Base-by-base conservation (phyloP, 352 stramenopile genomes). In the Thalassiosira oceanica region DNA sequence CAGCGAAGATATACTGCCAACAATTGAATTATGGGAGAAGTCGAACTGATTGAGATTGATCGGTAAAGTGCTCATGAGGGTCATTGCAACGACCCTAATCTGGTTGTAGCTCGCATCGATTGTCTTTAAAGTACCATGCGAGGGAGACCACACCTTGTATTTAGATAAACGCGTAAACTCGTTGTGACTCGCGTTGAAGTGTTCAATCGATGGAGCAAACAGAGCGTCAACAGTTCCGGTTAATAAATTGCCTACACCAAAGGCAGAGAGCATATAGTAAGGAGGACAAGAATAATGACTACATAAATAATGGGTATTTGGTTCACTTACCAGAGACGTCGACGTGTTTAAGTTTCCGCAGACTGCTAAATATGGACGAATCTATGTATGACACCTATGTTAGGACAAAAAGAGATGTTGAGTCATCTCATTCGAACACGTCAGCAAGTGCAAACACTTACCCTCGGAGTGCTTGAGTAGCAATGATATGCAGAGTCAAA, bases 121-220 rank as follows among this genome's bases (percentile, higher is more conserved):
- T 26, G 41, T 45, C 36, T 46, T 16, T 11, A 72, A 27, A 13
- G 61, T 58, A 31, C 29, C 23, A 27, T 64, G 44, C 3, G 61
- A 36, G 13, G 3, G 2, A 29, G 51, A 52, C 23, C 57, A 58
- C 29, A 16, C n/a, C 16, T 64, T 72, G 29, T 48, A 60, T 13
- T 21, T 42, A 0, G 16, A 13, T 4, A 57, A 10, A 11, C 18
- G 55, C 2, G 33, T 54, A 23, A 67, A 74, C 0, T 54, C 20
- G 33, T 74, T 74, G 54, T 66, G 46, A 20, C 63, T 74, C 18
- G 67, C 56, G 43, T 74, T 74, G 0, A 62, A 35, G 10, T 51
- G 28, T 18, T 3, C 23, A 11, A 45, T 28, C 20, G 27, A 18
- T 15, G 63, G 56, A 1, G 54, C 35, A 27, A 74, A 29, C 0